phyloP scores from a whole-genome alignment of 2,329 filamentous ascomycete genomes.

The Alternaria atra region DNA sequence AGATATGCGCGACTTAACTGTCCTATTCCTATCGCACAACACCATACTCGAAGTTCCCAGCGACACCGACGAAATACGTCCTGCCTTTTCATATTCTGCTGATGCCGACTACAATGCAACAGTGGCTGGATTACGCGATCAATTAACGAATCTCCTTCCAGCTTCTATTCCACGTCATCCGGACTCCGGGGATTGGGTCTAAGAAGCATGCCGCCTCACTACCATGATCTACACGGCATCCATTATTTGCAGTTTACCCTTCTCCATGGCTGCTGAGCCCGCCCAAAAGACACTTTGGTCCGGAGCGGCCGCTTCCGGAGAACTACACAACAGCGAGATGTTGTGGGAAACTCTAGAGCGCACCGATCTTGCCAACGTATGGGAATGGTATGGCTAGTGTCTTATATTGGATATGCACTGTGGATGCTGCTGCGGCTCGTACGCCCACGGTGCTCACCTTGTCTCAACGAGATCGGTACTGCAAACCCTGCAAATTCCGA shows the following conservation, averaged over 20 bases:
- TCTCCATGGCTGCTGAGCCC: constrained; percentile 41
- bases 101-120: constrained; percentile 24
- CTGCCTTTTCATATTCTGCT: neutral
- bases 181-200: constrained; percentile 41
- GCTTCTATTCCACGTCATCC: constrained; percentile 31
- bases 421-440: constrained; percentile 44
- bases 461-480: neutral
- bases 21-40: constrained; percentile 35
- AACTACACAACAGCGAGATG: neutral
- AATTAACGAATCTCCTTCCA: constrained; percentile 30
- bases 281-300: constrained; percentile 19
- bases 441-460: neutral
- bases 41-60: neutral
- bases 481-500: constrained; percentile 23
- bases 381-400: constrained; percentile 48
- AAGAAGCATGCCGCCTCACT: constrained; percentile 47
- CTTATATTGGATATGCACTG: constrained; percentile 45
- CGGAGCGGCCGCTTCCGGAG: constrained; percentile 1
- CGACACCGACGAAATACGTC: constrained; percentile 14
- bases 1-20: constrained; percentile 46
- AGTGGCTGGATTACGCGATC: constrained; percentile 25
- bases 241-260: constrained; percentile 37
- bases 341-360: constrained; percentile 35
- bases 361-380: constrained; percentile 37
- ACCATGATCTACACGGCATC: constrained; percentile 45